phyloP scores from a whole-genome alignment of 23 red algal genomes.

The Rhodosorus marinus region DNA sequence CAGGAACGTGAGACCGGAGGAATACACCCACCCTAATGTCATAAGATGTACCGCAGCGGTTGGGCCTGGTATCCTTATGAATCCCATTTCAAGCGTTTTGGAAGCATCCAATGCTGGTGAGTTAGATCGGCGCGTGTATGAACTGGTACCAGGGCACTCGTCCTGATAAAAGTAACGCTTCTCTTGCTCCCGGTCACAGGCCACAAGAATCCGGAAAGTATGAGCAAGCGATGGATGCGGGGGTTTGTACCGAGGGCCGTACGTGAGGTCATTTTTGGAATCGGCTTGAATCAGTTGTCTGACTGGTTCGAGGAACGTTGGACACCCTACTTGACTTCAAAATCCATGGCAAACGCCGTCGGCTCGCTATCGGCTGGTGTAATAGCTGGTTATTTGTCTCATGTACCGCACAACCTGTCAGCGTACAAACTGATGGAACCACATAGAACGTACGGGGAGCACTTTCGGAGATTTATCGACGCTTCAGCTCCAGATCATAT shows the following conservation, averaged over 20 bases:
- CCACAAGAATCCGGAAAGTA: constrained; percentile 12
- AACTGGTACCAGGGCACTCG: too few relatives aligned
- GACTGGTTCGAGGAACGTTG: constrained; percentile 55
- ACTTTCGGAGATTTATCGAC: constrained; percentile 31
- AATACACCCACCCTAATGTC: constrained; percentile 3
- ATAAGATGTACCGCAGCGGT: constrained; percentile 24
- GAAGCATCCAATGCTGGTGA: constrained; percentile 56
- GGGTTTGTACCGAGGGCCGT: constrained; percentile 23
- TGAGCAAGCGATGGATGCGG: constrained; percentile 3
- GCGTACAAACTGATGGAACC: constrained; percentile 38
- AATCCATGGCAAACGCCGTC: constrained; percentile 19
- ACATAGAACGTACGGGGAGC: constrained; percentile 17
- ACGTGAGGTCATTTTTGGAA: constrained; percentile 41
- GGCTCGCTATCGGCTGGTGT: constrained; percentile 37
- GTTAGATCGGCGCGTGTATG: too few relatives aligned
- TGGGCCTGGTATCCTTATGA: constrained; percentile 46
- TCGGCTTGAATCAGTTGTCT: constrained; percentile 47
- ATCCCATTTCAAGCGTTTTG: constrained; percentile 40
- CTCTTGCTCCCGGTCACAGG: too few relatives aligned
- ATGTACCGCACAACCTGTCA: constrained; percentile 58
- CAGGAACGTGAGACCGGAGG: constrained; percentile 13
- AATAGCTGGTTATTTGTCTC: constrained; percentile 27
- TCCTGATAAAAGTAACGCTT: too few relatives aligned
- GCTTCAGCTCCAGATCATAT: constrained; percentile 4
- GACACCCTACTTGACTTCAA: constrained; percentile 2